A percentile compares a stretch with the other conserved stretches of the same genome.
Conservation (phyloP, 495 filamentous ascomycete genomes). For the Clavariopsis aquatica region DNA sequence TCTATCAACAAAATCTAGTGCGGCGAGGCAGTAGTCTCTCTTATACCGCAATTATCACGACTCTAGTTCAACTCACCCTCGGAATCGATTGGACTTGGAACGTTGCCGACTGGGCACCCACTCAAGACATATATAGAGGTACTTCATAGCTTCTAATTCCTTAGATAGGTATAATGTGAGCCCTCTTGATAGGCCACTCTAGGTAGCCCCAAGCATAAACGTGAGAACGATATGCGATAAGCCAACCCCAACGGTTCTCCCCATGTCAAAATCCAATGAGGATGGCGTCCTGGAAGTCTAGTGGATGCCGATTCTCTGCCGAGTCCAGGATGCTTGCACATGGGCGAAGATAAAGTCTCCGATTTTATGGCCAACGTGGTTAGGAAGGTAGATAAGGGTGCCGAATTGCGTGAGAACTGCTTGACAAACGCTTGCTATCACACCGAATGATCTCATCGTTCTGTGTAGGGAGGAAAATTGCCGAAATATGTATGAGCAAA, state of each 20-base stretch:
- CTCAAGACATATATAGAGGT: not conserved
- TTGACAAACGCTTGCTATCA: constrained; percentile 1
- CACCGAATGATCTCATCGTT: not conserved
- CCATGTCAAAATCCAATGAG: not conserved
- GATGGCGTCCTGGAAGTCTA: not conserved
- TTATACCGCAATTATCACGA: not conserved
- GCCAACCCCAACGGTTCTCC: not conserved
- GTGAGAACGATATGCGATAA: not conserved
- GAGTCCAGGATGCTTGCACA: constrained; percentile 4
- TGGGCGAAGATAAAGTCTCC: not conserved
- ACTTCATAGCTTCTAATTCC: not conserved
- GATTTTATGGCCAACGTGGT: not conserved
- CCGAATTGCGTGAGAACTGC: not conserved
- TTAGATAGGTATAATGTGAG: not conserved
- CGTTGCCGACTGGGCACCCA: not conserved
- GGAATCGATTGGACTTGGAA: not conserved
- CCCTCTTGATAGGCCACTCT: not conserved
- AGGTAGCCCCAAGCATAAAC: not conserved
- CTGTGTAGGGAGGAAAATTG: not conserved
- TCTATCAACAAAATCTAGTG: not conserved
- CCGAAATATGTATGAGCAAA: not conserved
- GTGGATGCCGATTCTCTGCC: not conserved
- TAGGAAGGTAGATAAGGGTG: constrained; percentile 26
- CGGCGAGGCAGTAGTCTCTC: not conserved
- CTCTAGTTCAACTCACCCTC: not conserved